Conservation (phyloP, 495 filamentous ascomycete genomes). For the Wilcoxina mikolae region DNA sequence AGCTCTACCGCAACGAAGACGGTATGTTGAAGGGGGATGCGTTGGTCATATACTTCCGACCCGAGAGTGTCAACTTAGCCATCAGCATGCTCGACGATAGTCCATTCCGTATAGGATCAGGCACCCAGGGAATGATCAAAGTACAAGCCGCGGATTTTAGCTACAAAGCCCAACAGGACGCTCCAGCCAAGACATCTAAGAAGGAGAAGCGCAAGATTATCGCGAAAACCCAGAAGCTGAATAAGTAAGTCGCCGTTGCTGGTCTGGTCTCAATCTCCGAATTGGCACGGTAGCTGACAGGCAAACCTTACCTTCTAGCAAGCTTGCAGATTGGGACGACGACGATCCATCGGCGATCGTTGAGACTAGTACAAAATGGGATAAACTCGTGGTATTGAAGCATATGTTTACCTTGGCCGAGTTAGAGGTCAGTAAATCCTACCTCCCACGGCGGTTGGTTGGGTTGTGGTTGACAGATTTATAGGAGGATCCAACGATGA, state of each 20-base stretch:
- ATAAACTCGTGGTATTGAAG: conserved; percentile 73
- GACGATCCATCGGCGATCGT: conserved; percentile 49
- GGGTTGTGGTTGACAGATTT: conserved; percentile 19
- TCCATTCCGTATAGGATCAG: conserved; percentile 53
- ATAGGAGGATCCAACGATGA: conserved; percentile 62
- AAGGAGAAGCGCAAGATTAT: conserved; percentile 77
- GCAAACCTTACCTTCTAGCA: conserved; percentile 35
- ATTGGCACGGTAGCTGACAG: conserved; percentile 1
- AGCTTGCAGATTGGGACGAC: conserved; percentile 87
- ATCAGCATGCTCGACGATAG: conserved; percentile 86
- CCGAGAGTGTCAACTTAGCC: conserved; percentile 76
- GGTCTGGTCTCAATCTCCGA: background rate
- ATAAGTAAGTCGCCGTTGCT: conserved; percentile 37
- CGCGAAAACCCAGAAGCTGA: conserved; percentile 70
- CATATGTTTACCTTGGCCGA: conserved; percentile 89
- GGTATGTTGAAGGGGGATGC: conserved; percentile 88
- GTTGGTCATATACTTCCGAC: conserved; percentile 83
- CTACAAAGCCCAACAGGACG: conserved; percentile 56
- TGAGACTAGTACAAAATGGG: conserved; percentile 47
- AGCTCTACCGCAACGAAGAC: conserved; percentile 71
- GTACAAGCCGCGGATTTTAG: conserved; percentile 75
- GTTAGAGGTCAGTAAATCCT: conserved; percentile 40
- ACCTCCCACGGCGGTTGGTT: background rate
- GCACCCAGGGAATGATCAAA: conserved; percentile 50
- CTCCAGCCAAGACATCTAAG: conserved; percentile 39